These are phyloP conservation scores for Eutypella sp. DNA, from an alignment of 2,329 filamentous ascomycete genomes.

Conservation along the genomic window DNA sequence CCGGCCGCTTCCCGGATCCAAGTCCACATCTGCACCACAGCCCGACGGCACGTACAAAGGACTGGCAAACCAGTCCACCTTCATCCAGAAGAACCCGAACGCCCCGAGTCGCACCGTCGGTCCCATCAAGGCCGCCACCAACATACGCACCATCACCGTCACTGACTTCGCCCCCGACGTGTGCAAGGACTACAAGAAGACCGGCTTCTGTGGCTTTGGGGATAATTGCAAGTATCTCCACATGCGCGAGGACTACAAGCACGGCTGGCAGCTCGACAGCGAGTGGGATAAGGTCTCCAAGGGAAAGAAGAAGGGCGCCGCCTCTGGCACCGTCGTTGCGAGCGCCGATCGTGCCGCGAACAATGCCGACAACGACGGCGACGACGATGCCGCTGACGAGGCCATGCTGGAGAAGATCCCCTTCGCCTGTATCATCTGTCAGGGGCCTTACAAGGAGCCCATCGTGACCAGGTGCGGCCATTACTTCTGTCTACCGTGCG, in stretches of 20 bases:
- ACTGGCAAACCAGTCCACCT: conserved; percentile 64
- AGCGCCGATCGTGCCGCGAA: conserved; percentile 46
- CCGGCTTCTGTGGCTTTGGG: conserved; percentile 64
- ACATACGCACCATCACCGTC: conserved; percentile 84
- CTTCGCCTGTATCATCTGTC: conserved; percentile 85
- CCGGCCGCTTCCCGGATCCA: conserved; percentile 29
- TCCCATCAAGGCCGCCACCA: conserved; percentile 81
- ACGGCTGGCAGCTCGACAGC: conserved; percentile 90
- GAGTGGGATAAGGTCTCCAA: conserved; percentile 89
- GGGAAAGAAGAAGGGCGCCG: conserved; percentile 59
- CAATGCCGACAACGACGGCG: conserved; percentile 33
- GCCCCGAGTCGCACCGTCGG: conserved; percentile 67
- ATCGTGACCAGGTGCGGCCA: conserved; percentile 88
- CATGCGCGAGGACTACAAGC: conserved; percentile 72
- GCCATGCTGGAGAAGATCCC: conserved; percentile 77
- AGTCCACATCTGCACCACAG: conserved; percentile 15
- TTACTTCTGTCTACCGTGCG: conserved; percentile 92
- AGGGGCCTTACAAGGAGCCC: conserved; percentile 70
- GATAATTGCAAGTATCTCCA: conserved; percentile 82
- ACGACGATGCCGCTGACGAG: conserved; percentile 55
- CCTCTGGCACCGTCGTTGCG: conserved; percentile 57
- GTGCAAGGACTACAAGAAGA: conserved; percentile 91
- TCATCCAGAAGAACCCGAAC: conserved; percentile 78
- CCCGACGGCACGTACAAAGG: conserved; percentile 73
- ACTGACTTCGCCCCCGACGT: conserved; percentile 90